Evolutionary conservation across 805 yeast genomes (phyloP).

Genomic region (Ogataea chonburiensis): DNA sequence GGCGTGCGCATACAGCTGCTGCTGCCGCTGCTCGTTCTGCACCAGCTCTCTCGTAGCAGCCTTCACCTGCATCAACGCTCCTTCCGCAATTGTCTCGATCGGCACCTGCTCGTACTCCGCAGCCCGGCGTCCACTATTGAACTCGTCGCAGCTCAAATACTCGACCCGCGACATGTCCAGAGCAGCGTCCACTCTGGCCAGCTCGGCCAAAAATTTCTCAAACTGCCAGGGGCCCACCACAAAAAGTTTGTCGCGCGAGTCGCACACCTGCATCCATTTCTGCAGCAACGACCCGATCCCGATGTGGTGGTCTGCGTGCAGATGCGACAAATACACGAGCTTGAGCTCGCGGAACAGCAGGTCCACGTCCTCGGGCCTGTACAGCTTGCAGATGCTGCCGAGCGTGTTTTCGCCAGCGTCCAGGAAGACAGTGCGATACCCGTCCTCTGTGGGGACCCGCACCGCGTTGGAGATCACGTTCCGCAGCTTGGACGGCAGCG

Average conservation of each 20-base stretch:
- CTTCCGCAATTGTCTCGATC: slow-evolving; percentile 18
- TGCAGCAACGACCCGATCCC: slow-evolving; percentile 72
- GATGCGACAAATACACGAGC: slow-evolving; percentile 74
- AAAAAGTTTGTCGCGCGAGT: slow-evolving; percentile 41
- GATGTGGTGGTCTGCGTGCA: slow-evolving; percentile 96
- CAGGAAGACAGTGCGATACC: slow-evolving; percentile 50
- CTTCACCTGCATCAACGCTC: slow-evolving; percentile 22
- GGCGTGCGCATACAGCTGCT: slow-evolving; percentile 40
- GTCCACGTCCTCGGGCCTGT: slow-evolving; percentile 44
- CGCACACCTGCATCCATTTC: slow-evolving; percentile 53
- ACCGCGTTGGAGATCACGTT: slow-evolving; percentile 82
- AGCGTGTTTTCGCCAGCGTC: slow-evolving; percentile 97
- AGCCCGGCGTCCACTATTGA: slow-evolving; percentile 18
- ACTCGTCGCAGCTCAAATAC: slow-evolving; percentile 34
- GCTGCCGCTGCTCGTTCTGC: slow-evolving; percentile 5
- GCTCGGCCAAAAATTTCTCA: slow-evolving; percentile 63
- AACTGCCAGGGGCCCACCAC: slow-evolving; percentile 77
- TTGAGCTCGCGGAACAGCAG: slow-evolving; percentile 57
- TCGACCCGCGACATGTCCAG: slow-evolving; percentile 19
- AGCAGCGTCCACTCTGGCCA: slow-evolving; percentile 38
- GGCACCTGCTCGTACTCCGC: slow-evolving; percentile 29
- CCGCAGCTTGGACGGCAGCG: slow-evolving; percentile 79
- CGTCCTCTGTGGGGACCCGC: slow-evolving; percentile 54
- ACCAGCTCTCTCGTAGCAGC: slow-evolving; percentile 1
- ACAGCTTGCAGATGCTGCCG: slow-evolving; percentile 66